phyloP scores from a whole-genome alignment of 805 yeast genomes.

The Cyberlindnera maritima region DNA sequence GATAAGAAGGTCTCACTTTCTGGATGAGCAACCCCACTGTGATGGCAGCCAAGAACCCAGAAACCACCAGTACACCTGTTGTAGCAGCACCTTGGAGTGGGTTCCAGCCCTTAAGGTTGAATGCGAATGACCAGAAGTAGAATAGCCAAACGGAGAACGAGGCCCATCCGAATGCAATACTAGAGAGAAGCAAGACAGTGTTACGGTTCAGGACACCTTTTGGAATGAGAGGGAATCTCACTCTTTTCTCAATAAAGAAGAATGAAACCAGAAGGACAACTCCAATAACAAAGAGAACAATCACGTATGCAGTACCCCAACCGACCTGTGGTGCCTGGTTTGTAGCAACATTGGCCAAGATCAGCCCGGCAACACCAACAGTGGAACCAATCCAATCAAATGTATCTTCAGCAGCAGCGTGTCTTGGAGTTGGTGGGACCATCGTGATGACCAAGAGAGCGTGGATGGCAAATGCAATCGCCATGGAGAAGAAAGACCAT shows the following conservation, averaged over 20 bases:
- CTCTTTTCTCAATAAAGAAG: conserved; percentile 44
- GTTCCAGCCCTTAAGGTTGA: conserved; percentile 47
- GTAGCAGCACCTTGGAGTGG: conserved; percentile 46
- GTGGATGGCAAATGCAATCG: conserved; percentile 34
- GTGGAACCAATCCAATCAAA: conserved; percentile 53
- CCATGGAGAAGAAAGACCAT: conserved; percentile 45
- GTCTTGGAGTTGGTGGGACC: conserved; percentile 33
- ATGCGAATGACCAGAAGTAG: conserved; percentile 51
- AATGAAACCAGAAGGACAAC: conserved; percentile 41
- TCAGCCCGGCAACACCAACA: conserved; percentile 56
- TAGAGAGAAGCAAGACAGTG: conserved; percentile 39
- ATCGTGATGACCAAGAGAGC: conserved; percentile 29
- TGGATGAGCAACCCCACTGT: conserved; percentile 46
- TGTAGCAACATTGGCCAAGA: conserved; percentile 65
- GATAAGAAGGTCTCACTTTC: conserved; percentile 44
- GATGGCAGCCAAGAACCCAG: conserved; percentile 56
- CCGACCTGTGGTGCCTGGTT: conserved; percentile 74
- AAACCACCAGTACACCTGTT: conserved; percentile 42
- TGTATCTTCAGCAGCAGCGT: conserved; percentile 14
- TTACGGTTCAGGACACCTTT: background rate
- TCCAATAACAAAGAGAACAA: conserved; percentile 53
- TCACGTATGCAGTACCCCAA: conserved; percentile 59
- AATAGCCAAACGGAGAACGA: conserved; percentile 73
- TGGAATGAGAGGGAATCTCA: background rate
- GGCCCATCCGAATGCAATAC: conserved; percentile 68